phyloP scores from a whole-genome alignment of 2,329 filamentous ascomycete genomes.

The Cladosporium sp. region DNA sequence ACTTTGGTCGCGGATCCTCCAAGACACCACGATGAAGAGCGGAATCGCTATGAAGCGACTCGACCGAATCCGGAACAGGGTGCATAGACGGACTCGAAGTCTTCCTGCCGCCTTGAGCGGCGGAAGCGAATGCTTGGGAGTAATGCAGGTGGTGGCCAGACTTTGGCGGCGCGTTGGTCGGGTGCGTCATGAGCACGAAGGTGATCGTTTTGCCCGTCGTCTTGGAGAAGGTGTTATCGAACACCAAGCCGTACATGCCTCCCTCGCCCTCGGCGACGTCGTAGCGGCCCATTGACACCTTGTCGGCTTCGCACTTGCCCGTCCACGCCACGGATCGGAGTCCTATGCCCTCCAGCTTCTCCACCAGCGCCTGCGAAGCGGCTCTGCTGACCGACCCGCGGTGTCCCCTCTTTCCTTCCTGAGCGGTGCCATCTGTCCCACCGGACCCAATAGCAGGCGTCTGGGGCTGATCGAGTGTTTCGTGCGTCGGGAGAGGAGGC shows the following conservation, averaged over 20 bases:
- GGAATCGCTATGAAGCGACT: conserved; percentile 44
- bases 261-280: conserved; percentile 70
- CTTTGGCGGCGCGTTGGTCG: conserved; percentile 73
- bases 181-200: conserved; percentile 91
- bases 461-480: conserved; percentile 38
- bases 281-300: conserved; percentile 85
- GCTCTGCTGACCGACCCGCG: conserved; percentile 40
- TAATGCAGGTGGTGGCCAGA: conserved; percentile 65
- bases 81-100: conserved; percentile 39
- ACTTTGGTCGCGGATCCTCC: conserved; percentile 39
- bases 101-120: conserved; percentile 33
- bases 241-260: conserved; percentile 94
- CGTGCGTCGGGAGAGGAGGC: conserved; percentile 39
- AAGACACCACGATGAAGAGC: conserved; percentile 24
- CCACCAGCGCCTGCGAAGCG: conserved; percentile 58
- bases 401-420: conserved; percentile 40
- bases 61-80: conserved; percentile 45
- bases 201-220: conserved; percentile 91
- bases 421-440: conserved; percentile 30
- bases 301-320: conserved; percentile 94
- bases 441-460: conserved; percentile 26
- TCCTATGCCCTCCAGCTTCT: conserved; percentile 60
- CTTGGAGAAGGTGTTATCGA: conserved; percentile 99
- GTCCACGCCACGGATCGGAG: conserved; percentile 69
- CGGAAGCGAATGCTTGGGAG: conserved; percentile 51